phyloP scores from a whole-genome alignment of 1,284 basidiomycete genomes.

The Dichomitus squalens region DNA sequence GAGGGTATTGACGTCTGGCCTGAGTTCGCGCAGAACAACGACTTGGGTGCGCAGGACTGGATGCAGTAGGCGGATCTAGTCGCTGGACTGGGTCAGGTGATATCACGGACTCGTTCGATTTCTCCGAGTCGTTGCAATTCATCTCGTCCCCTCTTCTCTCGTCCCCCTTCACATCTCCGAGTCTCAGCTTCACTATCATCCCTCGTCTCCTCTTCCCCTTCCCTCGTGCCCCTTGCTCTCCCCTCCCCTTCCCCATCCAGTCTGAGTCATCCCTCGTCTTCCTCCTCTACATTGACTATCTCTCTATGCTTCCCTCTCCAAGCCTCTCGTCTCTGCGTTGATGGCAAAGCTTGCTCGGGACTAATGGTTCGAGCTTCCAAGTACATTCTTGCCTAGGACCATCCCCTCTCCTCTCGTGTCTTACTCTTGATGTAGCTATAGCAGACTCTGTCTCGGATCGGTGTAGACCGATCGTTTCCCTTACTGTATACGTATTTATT shows the following conservation, averaged over 20 bases:
- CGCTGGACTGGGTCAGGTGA: background rate
- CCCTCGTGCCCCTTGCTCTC: background rate
- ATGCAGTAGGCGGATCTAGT: background rate
- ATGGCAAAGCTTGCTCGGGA: background rate
- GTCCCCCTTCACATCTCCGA: too few relatives aligned
- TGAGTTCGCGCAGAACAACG: background rate
- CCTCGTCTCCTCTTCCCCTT: background rate
- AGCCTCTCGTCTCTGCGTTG: background rate
- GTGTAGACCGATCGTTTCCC: background rate
- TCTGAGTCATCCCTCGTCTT: too few relatives aligned
- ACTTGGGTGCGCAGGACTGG: background rate
- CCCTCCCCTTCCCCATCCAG: too few relatives aligned
- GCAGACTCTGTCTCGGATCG: background rate
- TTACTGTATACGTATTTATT: constrained; percentile 8
- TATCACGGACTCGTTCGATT: constrained; percentile 3
- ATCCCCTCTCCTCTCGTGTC: background rate
- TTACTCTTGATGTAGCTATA: constrained; percentile 14
- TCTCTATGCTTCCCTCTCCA: background rate
- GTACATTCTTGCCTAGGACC: background rate
- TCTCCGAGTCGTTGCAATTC: background rate
- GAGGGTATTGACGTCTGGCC: background rate
- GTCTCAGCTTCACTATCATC: too few relatives aligned
- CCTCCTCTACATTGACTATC: too few relatives aligned
- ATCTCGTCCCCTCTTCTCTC: background rate
- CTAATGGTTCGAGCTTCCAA: background rate